Conservation (phyloP, 345 rosid species). For the Salix dunnii region DNA sequence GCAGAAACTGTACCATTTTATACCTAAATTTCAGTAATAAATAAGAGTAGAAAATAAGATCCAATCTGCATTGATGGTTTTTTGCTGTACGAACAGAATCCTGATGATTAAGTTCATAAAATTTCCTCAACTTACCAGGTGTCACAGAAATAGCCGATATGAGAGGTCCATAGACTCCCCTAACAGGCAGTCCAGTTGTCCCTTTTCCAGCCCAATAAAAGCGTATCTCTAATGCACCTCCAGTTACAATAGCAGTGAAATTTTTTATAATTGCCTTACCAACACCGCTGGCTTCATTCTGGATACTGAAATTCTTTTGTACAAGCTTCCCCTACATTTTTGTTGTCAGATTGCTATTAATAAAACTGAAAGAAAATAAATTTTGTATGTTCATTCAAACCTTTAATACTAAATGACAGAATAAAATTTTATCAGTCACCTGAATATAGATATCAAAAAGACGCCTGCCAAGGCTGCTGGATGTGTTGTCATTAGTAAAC, state of each 20-base stretch:
- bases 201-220: constrained; percentile 25
- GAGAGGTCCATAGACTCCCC: constrained; percentile 21
- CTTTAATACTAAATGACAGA: too few species aligned
- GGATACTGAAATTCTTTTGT: neutral
- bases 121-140: neutral
- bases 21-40: too few species aligned
- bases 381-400: too few species aligned
- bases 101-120: too few species aligned
- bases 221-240: constrained; percentile 9
- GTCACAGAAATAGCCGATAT: constrained; percentile 20
- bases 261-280: constrained; percentile 7
- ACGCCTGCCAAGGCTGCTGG: neutral
- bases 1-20: too few species aligned
- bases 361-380: neutral
- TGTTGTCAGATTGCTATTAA: too few species aligned
- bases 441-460: constrained; percentile 5
- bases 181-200: constrained; percentile 6
- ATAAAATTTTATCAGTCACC: neutral
- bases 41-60: too few species aligned
- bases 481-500: neutral
- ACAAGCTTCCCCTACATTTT: neutral
- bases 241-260: constrained; percentile 11
- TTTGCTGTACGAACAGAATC: too few species aligned
- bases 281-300: constrained; percentile 2
- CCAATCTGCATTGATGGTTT: too few species aligned